A percentile compares a stretch with the other conserved stretches of the same genome.
Evolutionary conservation across 1,284 basidiomycete species (phyloP).

Genomic region (Trametes polyzona): DNA sequence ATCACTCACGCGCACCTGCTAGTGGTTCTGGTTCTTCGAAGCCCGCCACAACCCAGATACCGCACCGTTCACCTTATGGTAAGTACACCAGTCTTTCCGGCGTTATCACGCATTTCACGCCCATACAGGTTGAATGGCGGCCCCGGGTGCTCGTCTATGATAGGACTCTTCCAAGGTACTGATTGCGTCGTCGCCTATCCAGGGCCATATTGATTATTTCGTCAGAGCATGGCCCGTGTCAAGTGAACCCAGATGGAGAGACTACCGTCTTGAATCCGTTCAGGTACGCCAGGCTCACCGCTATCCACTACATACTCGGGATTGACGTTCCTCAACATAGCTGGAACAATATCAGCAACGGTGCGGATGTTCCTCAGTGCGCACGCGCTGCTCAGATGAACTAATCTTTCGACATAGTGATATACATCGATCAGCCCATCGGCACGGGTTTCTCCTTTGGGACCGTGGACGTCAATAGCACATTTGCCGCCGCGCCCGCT

Average conservation of each 20-base stretch:
- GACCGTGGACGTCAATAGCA: constrained; percentile 57
- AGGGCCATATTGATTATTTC: constrained; percentile 18
- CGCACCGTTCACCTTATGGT: constrained; percentile 72
- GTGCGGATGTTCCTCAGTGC: constrained; percentile 35
- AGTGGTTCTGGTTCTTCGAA: constrained; percentile 80
- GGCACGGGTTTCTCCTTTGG: constrained; percentile 71
- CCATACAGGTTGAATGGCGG: constrained; percentile 56
- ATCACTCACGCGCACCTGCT: not conserved
- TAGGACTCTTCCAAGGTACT: constrained; percentile 65
- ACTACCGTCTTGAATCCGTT: constrained; percentile 58
- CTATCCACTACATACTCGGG: too few relatives aligned
- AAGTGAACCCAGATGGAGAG: constrained; percentile 54
- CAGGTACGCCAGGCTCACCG: constrained; percentile 50
- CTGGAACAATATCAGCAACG: constrained; percentile 74
- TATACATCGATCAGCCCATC: constrained; percentile 80
- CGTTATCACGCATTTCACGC: constrained; percentile 9
- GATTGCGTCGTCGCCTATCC: too few relatives aligned
- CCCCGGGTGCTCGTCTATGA: constrained; percentile 68
- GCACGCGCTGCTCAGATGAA: not conserved
- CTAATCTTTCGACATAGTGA: constrained; percentile 45
- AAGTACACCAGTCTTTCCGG: constrained; percentile 6
- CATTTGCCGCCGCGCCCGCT: constrained; percentile 51
- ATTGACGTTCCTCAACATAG: constrained; percentile 33
- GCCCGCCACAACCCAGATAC: constrained; percentile 61
- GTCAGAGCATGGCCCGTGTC: constrained; percentile 63